These are phyloP conservation scores for Ganoderma leucocontextum DNA, from an alignment of 1,284 basidiomycete genomes.

Conservation along the genomic window DNA sequence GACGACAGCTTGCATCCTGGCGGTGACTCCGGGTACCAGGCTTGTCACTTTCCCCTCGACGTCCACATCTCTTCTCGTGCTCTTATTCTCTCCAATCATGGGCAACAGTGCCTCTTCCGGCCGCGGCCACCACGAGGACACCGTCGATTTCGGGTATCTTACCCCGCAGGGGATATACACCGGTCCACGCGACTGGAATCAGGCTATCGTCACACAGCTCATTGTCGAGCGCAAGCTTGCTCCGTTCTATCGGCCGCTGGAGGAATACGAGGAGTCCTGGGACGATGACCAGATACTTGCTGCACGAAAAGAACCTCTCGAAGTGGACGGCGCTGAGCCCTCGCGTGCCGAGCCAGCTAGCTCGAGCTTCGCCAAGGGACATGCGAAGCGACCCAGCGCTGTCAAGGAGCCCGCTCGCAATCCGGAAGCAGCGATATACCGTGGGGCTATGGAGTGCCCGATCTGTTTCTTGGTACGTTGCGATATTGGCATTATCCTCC, in stretches of 20 bases:
- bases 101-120: conserved; percentile 81
- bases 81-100: conserved; percentile 53
- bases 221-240: conserved; percentile 90
- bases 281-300: conserved; percentile 84
- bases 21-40: conserved; percentile 22
- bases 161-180: conserved; percentile 92
- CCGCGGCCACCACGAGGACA: conserved; percentile 75
- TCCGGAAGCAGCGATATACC: conserved; percentile 83
- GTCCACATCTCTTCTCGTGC: conserved; percentile 18
- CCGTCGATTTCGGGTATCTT: conserved; percentile 85
- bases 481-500: conserved; percentile 26
- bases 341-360: conserved; percentile 40
- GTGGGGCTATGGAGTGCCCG: conserved; percentile 94
- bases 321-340: conserved; percentile 49
- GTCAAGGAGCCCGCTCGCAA: conserved; percentile 64
- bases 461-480: conserved; percentile 95
- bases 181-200: conserved; percentile 90
- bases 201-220: conserved; percentile 84
- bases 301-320: conserved; percentile 70
- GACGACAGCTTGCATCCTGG: conserved; percentile 31
- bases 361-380: conserved; percentile 44
- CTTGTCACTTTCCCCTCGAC: conserved; percentile 26
- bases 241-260: conserved; percentile 95
- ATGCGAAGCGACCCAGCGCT: conserved; percentile 57
- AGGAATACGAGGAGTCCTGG: conserved; percentile 92